A percentile compares a stretch with the other conserved stretches of the same genome.
Conservation (phyloP, 176 grass and related monocot genomes). For the Lolium perenne region DNA sequence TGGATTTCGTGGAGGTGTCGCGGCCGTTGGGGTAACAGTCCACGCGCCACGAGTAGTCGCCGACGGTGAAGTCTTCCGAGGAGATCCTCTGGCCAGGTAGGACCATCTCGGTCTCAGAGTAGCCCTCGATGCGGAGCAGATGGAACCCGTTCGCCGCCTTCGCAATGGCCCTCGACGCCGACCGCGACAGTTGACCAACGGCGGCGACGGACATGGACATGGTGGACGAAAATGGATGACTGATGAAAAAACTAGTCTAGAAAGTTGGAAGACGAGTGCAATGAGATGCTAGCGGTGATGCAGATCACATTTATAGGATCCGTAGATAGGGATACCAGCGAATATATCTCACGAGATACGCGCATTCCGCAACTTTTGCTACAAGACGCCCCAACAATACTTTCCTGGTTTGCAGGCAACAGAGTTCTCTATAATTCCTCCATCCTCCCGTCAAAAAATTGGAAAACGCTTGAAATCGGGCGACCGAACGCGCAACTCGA, state of each 20-base stretch:
- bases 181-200: neutral
- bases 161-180: neutral
- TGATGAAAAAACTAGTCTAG: neutral
- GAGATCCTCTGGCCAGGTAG: neutral
- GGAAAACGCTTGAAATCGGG: too few species aligned
- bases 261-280: neutral
- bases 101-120: neutral
- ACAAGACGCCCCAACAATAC: neutral
- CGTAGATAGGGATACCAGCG: neutral
- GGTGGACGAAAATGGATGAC: neutral
- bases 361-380: neutral
- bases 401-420: neutral
- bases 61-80: neutral
- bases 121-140: slow-evolving; percentile 7
- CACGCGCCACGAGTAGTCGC: neutral
- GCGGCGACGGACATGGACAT: neutral
- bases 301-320: neutral
- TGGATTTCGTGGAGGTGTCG: neutral
- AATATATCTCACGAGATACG: neutral
- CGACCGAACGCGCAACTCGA: too few species aligned
- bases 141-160: neutral
- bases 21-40: neutral
- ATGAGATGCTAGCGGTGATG: neutral
- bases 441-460: too few species aligned
- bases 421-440: too few species aligned